Evolutionary conservation across 2,329 filamentous ascomycete genomes (phyloP).

Genomic region (Phyllosticta capitalensis): DNA sequence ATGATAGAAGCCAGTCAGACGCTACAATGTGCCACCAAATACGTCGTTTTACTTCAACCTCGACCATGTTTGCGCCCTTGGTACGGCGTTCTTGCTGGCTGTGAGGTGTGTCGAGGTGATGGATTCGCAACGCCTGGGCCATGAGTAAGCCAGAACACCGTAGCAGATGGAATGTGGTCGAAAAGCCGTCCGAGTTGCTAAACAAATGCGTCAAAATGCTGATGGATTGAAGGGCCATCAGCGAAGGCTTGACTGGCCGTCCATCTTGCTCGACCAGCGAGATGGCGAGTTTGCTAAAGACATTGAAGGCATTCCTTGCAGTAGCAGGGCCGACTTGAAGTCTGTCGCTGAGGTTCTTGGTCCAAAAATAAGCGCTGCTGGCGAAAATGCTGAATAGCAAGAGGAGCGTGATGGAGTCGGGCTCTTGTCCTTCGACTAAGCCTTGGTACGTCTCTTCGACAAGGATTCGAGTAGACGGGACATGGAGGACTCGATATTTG

Average conservation of each 20-base stretch:
- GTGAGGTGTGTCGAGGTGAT: constrained; percentile 14
- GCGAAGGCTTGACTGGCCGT: constrained; percentile 13
- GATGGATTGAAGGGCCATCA: constrained; percentile 30
- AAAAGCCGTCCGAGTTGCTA: constrained; percentile 28
- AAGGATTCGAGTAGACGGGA: neutral
- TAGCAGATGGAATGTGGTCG: constrained; percentile 24
- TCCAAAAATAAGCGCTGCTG: constrained; percentile 25
- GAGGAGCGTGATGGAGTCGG: constrained; percentile 13
- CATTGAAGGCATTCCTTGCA: neutral
- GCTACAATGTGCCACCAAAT: constrained; percentile 34
- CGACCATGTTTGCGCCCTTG: constrained; percentile 15
- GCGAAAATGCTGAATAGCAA: constrained; percentile 26
- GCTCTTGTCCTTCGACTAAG: neutral
- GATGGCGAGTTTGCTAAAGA: neutral
- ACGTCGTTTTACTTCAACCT: constrained; percentile 29
- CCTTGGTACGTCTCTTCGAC: neutral
- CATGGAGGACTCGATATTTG: neutral
- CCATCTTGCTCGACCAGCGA: neutral
- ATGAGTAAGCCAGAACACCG: constrained; percentile 23
- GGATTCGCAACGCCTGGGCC: constrained; percentile 15
- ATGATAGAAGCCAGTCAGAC: constrained; percentile 25
- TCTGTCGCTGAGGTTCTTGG: neutral
- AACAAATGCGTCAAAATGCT: constrained; percentile 26
- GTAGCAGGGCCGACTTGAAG: neutral
- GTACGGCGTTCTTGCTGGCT: neutral